Base-by-base conservation (phyloP, 2,329 filamentous ascomycete species). In the Talaromyces piceae region DNA sequence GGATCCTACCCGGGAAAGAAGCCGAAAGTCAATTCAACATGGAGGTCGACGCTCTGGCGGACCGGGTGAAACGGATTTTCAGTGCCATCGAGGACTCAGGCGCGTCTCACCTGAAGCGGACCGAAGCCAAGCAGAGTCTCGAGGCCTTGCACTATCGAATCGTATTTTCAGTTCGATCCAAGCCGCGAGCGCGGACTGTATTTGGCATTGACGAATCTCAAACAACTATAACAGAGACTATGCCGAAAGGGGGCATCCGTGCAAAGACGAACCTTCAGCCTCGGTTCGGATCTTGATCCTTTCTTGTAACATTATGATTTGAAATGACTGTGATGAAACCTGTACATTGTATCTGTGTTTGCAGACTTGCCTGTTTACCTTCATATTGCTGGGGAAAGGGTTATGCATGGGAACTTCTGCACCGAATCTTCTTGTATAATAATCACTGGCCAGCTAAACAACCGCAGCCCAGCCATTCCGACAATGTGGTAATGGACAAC, bases 61-160 rank as follows among this genome's bases (percentile, higher is more conserved):
- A 70, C 16, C 74, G 73, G 28, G 73, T 94, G 47, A 81, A 83
- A 47, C 58, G 65, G 5, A 71, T 81, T 11, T 75, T 76, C 49
- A 73, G 73, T 16, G 77, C 77, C 33, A 94, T 95, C 60, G 78
- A 84, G 53, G 87, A 90, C 61, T 78, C 83, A 1, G 88, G 87
- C 37, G 85, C 88, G 41, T 82, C 82, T 20, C 82, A 86, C 59
- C 75, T 93, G 52, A 78, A 79, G 13, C 79, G 87, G 26, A 86
- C 87, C 26, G 83, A 94, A 61, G 82, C 87, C 11, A 95, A 95
- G 68, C 82, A 83, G 49, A 77, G 78, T 9, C 75, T 95, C 33
- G 86, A 94, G 60, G 78, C 83, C 52, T 71, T 95, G n/a, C 78
- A 84, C 53, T 82, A 87, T 60, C 81, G 91, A 50, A 73, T 96